These are phyloP conservation scores for Neonectria magnoliae DNA, from an alignment of 2,329 filamentous ascomycete genomes.

Conservation along the genomic window DNA sequence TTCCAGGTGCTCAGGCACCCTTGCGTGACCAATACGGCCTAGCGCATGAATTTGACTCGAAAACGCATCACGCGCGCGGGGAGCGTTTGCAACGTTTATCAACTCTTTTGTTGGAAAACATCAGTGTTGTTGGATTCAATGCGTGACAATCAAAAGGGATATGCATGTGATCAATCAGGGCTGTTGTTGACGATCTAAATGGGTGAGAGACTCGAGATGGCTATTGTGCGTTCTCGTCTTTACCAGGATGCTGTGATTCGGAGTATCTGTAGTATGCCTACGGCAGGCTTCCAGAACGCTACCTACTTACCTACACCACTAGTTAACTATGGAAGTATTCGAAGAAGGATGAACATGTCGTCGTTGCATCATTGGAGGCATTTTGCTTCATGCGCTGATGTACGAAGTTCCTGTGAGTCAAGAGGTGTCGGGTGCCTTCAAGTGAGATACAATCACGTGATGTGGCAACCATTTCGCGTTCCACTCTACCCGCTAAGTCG, in stretches of 20 bases:
- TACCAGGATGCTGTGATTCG: neutral
- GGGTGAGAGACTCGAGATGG: neutral
- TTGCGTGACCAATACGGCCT: constrained; percentile 25
- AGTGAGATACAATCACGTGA: constrained; percentile 37
- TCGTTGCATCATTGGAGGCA: neutral
- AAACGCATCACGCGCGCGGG: neutral
- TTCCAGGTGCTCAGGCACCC: constrained; percentile 30
- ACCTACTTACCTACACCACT: neutral
- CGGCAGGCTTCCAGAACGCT: neutral
- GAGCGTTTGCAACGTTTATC: neutral
- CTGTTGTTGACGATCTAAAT: neutral
- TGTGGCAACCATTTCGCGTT: constrained; percentile 46
- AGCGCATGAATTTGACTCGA: constrained; percentile 16
- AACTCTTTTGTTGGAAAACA: neutral
- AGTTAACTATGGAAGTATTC: neutral
- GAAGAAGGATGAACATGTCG: neutral
- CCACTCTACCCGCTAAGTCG: constrained; percentile 12
- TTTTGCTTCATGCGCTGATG: neutral
- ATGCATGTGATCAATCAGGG: neutral
- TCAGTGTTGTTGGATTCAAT: neutral
- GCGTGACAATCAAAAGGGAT: neutral
- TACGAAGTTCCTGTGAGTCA: neutral
- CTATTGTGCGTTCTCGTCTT: neutral
- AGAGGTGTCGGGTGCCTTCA: no score
- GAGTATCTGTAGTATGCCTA: neutral